These are phyloP conservation scores for Nepenthes gracilis DNA, from an alignment of 148 eudicot species.

Conservation along the genomic window DNA sequence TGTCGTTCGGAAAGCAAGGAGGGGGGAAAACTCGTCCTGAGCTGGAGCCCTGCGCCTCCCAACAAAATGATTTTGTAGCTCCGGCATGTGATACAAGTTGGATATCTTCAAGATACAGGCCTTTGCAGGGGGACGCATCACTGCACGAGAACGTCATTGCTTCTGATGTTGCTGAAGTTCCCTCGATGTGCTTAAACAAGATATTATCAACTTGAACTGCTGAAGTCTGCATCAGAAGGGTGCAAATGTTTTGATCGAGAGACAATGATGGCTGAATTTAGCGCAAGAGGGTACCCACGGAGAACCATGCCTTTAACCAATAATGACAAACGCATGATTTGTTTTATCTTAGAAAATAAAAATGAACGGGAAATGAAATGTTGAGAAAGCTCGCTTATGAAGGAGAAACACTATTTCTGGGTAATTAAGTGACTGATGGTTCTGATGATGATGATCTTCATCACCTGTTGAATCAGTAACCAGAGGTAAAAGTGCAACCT, in stretches of 20 bases:
- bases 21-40: conserved; percentile 58
- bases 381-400: too few species aligned
- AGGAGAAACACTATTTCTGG: too few species aligned
- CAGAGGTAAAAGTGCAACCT: too few species aligned
- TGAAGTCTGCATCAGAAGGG: conserved; percentile 42
- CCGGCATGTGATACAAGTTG: conserved; percentile 33
- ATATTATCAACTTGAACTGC: conserved; percentile 44
- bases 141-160: conserved; percentile 80
- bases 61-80: conserved; percentile 51
- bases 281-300: too few species aligned
- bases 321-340: too few species aligned
- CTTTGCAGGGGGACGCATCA: conserved; percentile 58
- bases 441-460: too few species aligned
- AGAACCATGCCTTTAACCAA: too few species aligned
- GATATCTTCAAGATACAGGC: conserved; percentile 59
- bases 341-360: too few species aligned
- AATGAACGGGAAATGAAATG: too few species aligned
- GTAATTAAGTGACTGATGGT: too few species aligned
- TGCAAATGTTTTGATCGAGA: neutral
- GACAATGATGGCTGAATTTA: neutral
- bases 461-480: too few species aligned
- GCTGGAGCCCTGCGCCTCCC: conserved; percentile 72
- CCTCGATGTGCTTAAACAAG: conserved; percentile 56
- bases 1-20: conserved; percentile 36
- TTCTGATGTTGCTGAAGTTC: conserved; percentile 70